A percentile compares a stretch with the other conserved stretches of the same genome.
These are phyloP conservation scores for Lophiotrema nucula DNA, from an alignment of 495 filamentous ascomycete species.

Conservation along the genomic window DNA sequence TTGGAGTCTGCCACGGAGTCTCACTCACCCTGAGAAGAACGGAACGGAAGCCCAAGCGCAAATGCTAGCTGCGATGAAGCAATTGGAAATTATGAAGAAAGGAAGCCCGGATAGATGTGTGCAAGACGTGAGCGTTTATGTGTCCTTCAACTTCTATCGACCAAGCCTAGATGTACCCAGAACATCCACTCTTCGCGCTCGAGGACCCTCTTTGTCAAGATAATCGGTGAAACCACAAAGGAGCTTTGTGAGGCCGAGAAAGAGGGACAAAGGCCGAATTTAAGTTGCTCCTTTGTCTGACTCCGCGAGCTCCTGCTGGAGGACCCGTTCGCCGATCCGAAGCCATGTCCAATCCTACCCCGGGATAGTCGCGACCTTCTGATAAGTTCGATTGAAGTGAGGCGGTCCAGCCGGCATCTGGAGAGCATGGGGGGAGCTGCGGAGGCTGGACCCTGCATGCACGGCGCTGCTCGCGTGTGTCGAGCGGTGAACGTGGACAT, in stretches of 20 bases:
- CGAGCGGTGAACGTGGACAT: constrained; percentile 12
- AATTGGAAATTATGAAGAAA: neutral
- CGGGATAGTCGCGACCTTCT: constrained; percentile 14
- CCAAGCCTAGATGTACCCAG: neutral
- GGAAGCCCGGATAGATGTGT: neutral
- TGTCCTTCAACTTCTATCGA: neutral
- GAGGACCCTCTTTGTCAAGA: neutral
- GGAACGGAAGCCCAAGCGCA: too few species aligned
- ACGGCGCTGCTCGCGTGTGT: neutral
- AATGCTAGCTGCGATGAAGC: too few species aligned
- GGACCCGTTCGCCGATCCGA: neutral
- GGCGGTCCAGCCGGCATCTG: constrained; percentile 15
- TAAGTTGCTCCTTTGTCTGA: neutral
- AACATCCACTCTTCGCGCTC: neutral
- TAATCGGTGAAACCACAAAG: neutral
- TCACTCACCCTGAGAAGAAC: too few species aligned
- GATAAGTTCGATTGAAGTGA: constrained; percentile 20
- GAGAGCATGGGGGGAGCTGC: neutral
- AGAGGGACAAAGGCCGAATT: neutral
- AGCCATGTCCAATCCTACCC: neutral
- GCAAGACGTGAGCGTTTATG: neutral
- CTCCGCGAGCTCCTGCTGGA: neutral
- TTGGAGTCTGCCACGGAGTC: too few species aligned
- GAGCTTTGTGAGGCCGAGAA: neutral
- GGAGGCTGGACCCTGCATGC: neutral